A percentile compares a stretch with the other conserved stretches of the same genome.
These are phyloP conservation scores for Mortierella claussenii DNA, from an alignment of 192 early-diverging fungal species.

Conservation along the genomic window DNA sequence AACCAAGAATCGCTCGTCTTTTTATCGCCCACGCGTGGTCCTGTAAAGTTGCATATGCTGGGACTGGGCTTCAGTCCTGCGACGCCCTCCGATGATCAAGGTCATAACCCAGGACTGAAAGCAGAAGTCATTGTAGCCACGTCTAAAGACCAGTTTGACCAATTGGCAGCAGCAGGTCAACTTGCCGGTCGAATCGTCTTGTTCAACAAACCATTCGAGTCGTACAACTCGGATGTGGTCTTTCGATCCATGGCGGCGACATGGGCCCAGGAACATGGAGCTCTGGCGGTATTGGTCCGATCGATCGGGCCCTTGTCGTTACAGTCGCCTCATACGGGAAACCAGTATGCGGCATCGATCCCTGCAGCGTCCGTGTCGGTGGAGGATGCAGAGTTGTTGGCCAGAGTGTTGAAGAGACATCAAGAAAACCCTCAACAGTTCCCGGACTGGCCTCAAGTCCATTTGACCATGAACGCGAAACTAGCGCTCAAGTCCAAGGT, in stretches of 20 bases:
- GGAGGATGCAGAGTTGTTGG: slow-evolving; percentile 65
- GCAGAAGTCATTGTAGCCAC: slow-evolving; percentile 63
- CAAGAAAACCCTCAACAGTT: slow-evolving; percentile 30
- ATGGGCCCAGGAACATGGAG: slow-evolving; percentile 60
- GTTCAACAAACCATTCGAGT: slow-evolving; percentile 58
- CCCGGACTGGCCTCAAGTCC: slow-evolving; percentile 60
- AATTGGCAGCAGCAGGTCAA: slow-evolving; percentile 45
- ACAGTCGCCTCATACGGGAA: slow-evolving; percentile 63
- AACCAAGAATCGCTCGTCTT: slow-evolving; percentile 65
- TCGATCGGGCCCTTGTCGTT: slow-evolving; percentile 59
- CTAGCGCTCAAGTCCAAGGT: slow-evolving; percentile 48
- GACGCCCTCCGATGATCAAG: slow-evolving; percentile 43
- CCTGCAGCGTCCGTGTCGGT: slow-evolving; percentile 65
- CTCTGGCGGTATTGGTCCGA: slow-evolving; percentile 62
- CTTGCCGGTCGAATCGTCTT: slow-evolving; percentile 63
- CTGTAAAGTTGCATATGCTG: slow-evolving; percentile 60
- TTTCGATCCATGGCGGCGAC: slow-evolving; percentile 23
- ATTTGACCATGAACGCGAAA: slow-evolving; percentile 58
- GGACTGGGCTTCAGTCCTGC: slow-evolving; percentile 63
- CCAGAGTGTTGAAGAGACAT: slow-evolving; percentile 58
- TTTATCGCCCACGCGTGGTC: slow-evolving; percentile 57
- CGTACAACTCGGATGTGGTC: slow-evolving; percentile 29
- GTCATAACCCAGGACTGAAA: slow-evolving; percentile 22
- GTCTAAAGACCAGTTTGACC: slow-evolving; percentile 60
- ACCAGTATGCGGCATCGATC: slow-evolving; percentile 56